Percentiles rank a stretch among this genome's conserved stretches.
These are phyloP conservation scores for Suillus hirtellus DNA, from an alignment of 768 basidiomycete species.

Conservation along the genomic window DNA sequence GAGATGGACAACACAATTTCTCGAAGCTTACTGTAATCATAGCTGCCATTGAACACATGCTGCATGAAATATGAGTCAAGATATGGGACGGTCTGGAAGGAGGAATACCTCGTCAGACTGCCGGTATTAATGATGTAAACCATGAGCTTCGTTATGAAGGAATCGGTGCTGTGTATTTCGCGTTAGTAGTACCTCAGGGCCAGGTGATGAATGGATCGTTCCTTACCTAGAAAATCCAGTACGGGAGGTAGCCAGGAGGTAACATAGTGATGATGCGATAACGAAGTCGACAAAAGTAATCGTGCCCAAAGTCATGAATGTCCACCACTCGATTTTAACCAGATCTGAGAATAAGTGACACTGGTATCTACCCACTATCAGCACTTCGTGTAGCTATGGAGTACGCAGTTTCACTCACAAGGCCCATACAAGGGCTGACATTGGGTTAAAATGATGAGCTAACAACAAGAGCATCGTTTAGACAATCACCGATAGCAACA, in stretches of 20 bases:
- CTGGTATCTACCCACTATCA: slow-evolving; percentile 5
- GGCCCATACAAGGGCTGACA: not conserved
- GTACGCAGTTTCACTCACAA: slow-evolving; percentile 2
- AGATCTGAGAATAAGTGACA: slow-evolving; percentile 3
- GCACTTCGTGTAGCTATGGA: not conserved
- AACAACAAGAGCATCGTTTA: not conserved
- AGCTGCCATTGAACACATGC: not conserved
- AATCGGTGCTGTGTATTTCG: slow-evolving; percentile 4
- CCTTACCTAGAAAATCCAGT: slow-evolving; percentile 2
- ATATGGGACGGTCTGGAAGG: not conserved
- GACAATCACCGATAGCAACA: slow-evolving; percentile 4
- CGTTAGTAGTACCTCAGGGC: not conserved
- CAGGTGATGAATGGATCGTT: not conserved
- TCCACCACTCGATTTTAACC: not conserved
- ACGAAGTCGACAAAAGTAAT: not conserved
- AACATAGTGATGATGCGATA: slow-evolving; percentile 10
- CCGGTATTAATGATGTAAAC: slow-evolving; percentile 1
- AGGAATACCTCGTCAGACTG: slow-evolving; percentile 6
- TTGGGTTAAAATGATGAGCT: not conserved
- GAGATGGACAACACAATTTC: not conserved
- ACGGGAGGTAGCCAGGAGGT: slow-evolving; percentile 6
- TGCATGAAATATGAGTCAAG: not conserved
- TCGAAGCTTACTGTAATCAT: slow-evolving; percentile 6
- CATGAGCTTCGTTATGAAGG: slow-evolving; percentile 9
- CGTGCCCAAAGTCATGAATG: not conserved